Conservation (phyloP, 2,329 filamentous ascomycete species). For the Arthroderma uncinatum region DNA sequence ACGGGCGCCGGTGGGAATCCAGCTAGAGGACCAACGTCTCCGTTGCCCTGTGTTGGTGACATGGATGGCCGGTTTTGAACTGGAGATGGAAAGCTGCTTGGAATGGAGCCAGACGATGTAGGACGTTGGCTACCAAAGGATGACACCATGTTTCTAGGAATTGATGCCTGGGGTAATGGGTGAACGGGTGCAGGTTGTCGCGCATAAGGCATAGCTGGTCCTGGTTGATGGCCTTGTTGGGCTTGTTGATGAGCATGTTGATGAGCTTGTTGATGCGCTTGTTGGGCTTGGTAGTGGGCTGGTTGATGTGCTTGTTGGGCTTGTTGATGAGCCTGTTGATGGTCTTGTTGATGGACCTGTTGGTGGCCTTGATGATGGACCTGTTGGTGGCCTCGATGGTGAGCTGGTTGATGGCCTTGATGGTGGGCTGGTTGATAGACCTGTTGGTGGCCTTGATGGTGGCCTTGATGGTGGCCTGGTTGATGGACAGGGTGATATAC, state of each 20-base stretch:
- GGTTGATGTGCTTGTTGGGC: too few relatives aligned
- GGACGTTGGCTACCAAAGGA: constrained; percentile 29
- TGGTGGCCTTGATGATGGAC: too few relatives aligned
- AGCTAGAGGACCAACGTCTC: constrained; percentile 37
- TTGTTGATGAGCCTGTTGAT: too few relatives aligned
- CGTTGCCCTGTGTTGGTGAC: constrained; percentile 41
- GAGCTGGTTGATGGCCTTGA: too few relatives aligned
- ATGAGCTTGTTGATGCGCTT: too few relatives aligned
- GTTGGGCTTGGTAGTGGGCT: too few relatives aligned
- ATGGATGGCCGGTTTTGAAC: constrained; percentile 38
- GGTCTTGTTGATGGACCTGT: too few relatives aligned
- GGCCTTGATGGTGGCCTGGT: too few relatives aligned
- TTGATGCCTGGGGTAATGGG: neutral
- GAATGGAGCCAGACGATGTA: constrained; percentile 33
- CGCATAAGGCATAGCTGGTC: neutral
- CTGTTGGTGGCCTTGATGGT: too few relatives aligned
- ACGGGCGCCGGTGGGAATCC: constrained; percentile 29
- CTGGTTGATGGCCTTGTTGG: neutral
- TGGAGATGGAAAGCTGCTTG: constrained; percentile 28
- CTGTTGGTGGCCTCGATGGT: too few relatives aligned
- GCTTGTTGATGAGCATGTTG: too few relatives aligned
- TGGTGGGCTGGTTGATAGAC: too few relatives aligned
- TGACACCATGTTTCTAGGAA: constrained; percentile 1
- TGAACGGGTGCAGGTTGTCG: neutral
- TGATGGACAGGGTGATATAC: neutral